Percentiles rank a stretch among this genome's conserved stretches.
Evolutionary conservation across 2,329 filamentous ascomycete genomes (phyloP).

Genomic region (Botryotinia calthae): DNA sequence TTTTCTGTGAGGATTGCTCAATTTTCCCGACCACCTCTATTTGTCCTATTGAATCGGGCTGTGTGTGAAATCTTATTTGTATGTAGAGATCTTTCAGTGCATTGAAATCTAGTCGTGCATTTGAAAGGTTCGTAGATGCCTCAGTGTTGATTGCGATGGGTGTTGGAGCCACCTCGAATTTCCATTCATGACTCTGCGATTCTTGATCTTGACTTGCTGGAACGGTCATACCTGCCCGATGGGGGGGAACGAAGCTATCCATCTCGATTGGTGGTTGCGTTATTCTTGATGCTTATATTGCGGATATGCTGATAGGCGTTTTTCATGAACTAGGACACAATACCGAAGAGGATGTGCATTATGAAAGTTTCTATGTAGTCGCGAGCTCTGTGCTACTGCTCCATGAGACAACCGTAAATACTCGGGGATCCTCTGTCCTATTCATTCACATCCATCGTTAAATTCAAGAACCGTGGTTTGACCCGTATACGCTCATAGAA

Average conservation of each 20-base stretch:
- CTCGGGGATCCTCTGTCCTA: background rate
- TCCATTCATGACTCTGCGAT: background rate
- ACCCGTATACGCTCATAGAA: background rate
- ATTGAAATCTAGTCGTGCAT: background rate
- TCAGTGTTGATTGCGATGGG: background rate
- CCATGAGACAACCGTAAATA: background rate
- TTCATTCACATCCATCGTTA: fast-evolving
- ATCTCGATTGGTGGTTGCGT: background rate
- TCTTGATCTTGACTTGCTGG: background rate
- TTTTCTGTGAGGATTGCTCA: background rate
- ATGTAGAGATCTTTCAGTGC: background rate
- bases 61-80: background rate
- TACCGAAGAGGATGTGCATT: background rate
- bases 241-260: background rate
- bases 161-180: background rate
- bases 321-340: no score
- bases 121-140: background rate
- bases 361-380: background rate
- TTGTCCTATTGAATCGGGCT: background rate
- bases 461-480: background rate
- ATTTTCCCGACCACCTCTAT: background rate
- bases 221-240: background rate
- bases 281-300: background rate
- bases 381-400: background rate
- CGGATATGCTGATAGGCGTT: background rate